phyloP scores from a whole-genome alignment of 208 protist genomes.

The Wallacemonas sp. region DNA sequence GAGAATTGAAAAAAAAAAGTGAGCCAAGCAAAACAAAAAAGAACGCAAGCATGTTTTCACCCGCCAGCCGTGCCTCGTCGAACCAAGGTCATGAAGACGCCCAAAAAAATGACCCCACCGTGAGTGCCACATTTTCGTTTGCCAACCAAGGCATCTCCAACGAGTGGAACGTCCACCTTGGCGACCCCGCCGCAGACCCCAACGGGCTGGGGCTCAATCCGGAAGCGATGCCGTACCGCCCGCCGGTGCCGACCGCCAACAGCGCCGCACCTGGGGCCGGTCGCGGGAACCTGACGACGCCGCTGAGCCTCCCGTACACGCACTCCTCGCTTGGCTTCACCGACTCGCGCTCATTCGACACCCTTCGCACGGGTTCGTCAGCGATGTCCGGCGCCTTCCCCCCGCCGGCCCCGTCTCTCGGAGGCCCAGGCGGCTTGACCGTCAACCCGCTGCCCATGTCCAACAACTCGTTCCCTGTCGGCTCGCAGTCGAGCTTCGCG shows the following conservation, averaged over 20 bases:
- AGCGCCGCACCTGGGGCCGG: background rate
- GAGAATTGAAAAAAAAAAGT: no score
- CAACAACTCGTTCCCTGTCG: background rate
- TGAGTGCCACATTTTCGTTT: background rate
- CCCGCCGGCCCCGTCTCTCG: background rate
- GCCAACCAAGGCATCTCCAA: background rate
- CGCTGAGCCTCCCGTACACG: background rate
- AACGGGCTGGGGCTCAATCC: slow-evolving; percentile 9
- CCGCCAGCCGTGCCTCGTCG: background rate
- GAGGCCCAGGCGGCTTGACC: no score
- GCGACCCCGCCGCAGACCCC: background rate
- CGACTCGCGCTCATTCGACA: slow-evolving; percentile 7
- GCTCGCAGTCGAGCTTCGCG: background rate
- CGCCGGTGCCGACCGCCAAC: background rate
- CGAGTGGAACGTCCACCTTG: slow-evolving; percentile 14
- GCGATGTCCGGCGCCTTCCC: background rate
- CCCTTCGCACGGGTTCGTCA: background rate
- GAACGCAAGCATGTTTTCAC: slow-evolving; percentile 3
- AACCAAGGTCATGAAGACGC: background rate
- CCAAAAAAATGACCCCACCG: background rate
- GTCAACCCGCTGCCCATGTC: background rate
- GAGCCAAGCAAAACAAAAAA: no score
- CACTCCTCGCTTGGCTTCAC: slow-evolving; percentile 5
- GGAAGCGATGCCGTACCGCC: slow-evolving; percentile 9
- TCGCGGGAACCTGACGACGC: background rate